Evolutionary conservation across 495 filamentous ascomycete species (phyloP).

Genomic region (Mytilinidion resinicola): DNA sequence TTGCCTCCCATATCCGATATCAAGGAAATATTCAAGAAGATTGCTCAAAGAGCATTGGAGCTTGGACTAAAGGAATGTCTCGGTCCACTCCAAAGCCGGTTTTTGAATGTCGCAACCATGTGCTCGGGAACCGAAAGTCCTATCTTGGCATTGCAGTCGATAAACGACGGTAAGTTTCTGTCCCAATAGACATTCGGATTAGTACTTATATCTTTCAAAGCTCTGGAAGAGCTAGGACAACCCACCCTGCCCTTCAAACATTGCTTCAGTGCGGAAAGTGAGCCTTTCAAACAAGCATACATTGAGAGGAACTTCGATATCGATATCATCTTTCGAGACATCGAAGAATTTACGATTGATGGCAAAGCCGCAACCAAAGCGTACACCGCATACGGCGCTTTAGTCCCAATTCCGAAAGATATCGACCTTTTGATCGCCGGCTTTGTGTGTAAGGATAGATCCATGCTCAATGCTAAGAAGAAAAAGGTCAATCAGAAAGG

Average conservation of each 20-base stretch:
- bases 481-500: constrained; percentile 50
- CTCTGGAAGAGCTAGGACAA: constrained; percentile 17
- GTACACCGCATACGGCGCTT: constrained; percentile 61
- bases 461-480: constrained; percentile 45
- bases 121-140: constrained; percentile 83
- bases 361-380: constrained; percentile 1
- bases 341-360: constrained; percentile 49
- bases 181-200: not conserved
- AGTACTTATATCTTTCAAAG: constrained; percentile 26
- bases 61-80: constrained; percentile 38
- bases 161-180: constrained; percentile 36
- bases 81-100: constrained; percentile 35
- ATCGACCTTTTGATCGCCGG: constrained; percentile 69
- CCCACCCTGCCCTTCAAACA: constrained; percentile 50
- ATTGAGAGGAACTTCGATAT: constrained; percentile 69
- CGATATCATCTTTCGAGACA: constrained; percentile 61
- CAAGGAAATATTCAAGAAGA: constrained; percentile 45
- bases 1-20: constrained; percentile 45
- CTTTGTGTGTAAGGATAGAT: constrained; percentile 74
- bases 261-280: constrained; percentile 74
- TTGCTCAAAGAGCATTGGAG: constrained; percentile 39
- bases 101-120: constrained; percentile 63
- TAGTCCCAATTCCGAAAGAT: constrained; percentile 57
- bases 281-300: constrained; percentile 70
- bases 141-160: constrained; percentile 56